Percentiles rank a stretch among this genome's conserved stretches.
Conservation (phyloP, 2,329 filamentous ascomycete species). For the Colletotrichum sp. region DNA sequence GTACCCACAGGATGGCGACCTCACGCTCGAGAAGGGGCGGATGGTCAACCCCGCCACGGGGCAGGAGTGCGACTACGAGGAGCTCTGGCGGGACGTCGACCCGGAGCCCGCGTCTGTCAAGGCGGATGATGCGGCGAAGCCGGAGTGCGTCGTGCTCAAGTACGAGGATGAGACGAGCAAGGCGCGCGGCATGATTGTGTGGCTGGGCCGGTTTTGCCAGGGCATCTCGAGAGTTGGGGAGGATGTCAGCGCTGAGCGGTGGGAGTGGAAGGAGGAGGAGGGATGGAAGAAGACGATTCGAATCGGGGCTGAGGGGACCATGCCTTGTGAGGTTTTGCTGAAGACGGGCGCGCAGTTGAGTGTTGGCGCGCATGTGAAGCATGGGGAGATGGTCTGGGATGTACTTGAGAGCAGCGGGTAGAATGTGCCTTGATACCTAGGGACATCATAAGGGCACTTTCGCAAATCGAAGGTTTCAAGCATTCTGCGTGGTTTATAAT, state of each 20-base stretch:
- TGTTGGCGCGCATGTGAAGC: constrained; percentile 24
- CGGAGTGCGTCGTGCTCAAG: constrained; percentile 43
- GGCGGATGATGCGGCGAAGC: constrained; percentile 16
- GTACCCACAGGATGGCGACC: constrained; percentile 44
- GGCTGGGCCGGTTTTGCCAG: constrained; percentile 61
- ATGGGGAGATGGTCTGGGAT: constrained; percentile 33
- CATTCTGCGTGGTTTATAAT: background rate
- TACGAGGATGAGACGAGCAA: constrained; percentile 34
- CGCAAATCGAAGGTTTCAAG: background rate
- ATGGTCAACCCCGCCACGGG: constrained; percentile 66
- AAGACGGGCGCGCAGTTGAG: constrained; percentile 16
- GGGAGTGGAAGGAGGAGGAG: constrained; percentile 45
- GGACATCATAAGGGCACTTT: background rate
- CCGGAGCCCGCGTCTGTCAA: constrained; percentile 19
- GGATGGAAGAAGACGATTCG: constrained; percentile 41
- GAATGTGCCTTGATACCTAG: background rate
- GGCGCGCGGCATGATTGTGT: constrained; percentile 55
- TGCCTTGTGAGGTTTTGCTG: constrained; percentile 38
- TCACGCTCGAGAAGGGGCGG: constrained; percentile 59
- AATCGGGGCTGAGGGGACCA: constrained; percentile 32
- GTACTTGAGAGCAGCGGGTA: constrained; percentile 32
- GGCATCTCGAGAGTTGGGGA: constrained; percentile 54
- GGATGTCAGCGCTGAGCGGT: constrained; percentile 56
- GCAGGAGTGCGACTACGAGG: constrained; percentile 62
- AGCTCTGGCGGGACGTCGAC: constrained; percentile 64